Evolutionary conservation across 1,284 basidiomycete species (phyloP).

Genomic region (Trametes sp.): DNA sequence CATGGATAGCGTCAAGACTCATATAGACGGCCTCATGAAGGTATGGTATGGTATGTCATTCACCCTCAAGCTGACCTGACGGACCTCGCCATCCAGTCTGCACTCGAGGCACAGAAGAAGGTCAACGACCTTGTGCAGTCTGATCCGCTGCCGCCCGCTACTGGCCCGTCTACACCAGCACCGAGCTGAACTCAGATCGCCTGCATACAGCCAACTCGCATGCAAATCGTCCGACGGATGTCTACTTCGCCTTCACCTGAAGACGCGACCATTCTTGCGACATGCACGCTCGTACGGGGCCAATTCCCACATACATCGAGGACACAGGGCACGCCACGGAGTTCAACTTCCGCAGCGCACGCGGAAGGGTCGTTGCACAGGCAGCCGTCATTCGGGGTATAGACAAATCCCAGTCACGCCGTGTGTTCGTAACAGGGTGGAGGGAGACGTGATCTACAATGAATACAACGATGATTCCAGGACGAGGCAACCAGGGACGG

Average conservation of each 20-base stretch:
- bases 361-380: no score
- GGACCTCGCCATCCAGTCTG: conserved; percentile 52
- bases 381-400: no score
- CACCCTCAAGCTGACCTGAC: not conserved
- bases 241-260: not conserved
- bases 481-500: conserved; percentile 4
- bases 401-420: not conserved
- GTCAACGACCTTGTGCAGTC: conserved; percentile 71
- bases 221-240: not conserved
- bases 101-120: conserved; percentile 75
- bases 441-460: conserved; percentile 18
- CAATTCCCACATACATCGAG: not conserved
- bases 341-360: not conserved
- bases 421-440: not conserved
- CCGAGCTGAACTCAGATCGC: conserved; percentile 1
- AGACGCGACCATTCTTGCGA: no score
- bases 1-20: conserved; percentile 76
- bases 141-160: conserved; percentile 23
- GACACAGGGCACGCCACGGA: conserved; percentile 3
- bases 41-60: conserved; percentile 42
- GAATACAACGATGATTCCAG: conserved; percentile 26
- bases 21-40: conserved; percentile 79
- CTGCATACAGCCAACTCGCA: not conserved
- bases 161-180: conserved; percentile 24
- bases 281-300: no score